Conservation (phyloP, 495 filamentous ascomycete species). For the Trichoderma erinaceum region DNA sequence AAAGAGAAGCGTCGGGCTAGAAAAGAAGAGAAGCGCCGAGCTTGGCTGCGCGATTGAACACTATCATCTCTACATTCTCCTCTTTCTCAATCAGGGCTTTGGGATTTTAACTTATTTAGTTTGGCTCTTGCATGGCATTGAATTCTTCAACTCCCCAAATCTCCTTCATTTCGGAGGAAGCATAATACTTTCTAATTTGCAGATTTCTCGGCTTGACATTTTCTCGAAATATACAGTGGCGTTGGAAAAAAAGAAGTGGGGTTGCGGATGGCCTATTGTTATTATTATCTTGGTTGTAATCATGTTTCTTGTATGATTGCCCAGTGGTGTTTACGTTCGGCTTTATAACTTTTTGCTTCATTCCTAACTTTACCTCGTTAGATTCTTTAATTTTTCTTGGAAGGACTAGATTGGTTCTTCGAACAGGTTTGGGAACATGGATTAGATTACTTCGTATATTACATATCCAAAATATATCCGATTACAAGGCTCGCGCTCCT, state of each 20-base stretch:
- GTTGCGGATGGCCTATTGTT: background rate
- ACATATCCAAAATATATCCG: background rate
- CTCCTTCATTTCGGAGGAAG: background rate
- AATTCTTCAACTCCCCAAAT: background rate
- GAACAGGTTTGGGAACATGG: background rate
- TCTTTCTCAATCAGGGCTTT: background rate
- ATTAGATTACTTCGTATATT: background rate
- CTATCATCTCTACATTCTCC: background rate
- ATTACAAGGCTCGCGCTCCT: constrained; percentile 8
- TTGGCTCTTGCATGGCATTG: background rate
- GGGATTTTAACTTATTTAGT: background rate
- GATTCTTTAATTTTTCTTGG: background rate
- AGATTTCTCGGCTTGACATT: background rate
- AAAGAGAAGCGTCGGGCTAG: constrained; percentile 63
- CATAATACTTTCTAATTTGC: background rate
- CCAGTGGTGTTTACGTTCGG: background rate
- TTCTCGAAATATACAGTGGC: background rate
- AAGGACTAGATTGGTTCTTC: background rate
- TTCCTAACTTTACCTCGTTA: background rate
- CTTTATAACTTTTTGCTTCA: background rate
- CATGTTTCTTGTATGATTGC: background rate
- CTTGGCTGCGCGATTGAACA: constrained; percentile 76
- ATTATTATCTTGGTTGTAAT: background rate
- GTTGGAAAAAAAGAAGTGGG: background rate
- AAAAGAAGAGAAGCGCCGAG: constrained; percentile 92